Evolutionary conservation across 352 stramenopile genomes (phyloP).

Genomic region (Globisporangium yorkense): DNA sequence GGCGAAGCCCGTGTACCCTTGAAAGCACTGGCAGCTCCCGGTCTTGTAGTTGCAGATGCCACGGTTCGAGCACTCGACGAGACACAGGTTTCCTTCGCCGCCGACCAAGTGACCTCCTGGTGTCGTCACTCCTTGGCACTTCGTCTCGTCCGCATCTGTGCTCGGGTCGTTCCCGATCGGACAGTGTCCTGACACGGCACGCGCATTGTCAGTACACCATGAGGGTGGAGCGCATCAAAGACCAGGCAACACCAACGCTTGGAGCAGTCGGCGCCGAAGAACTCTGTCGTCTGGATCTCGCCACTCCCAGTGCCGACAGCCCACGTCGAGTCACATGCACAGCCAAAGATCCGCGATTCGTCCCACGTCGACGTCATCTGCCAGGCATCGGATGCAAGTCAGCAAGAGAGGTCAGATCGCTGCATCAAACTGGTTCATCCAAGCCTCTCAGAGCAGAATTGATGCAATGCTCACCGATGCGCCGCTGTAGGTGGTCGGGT

Average conservation of each 20-base stretch:
- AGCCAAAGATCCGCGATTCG: slow-evolving; percentile 86
- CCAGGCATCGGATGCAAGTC: not conserved
- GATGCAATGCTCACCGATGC: slow-evolving; percentile 1
- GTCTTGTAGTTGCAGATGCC: slow-evolving; percentile 86
- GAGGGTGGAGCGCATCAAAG: not conserved
- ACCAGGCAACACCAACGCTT: slow-evolving; percentile 28
- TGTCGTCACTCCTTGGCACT: slow-evolving; percentile 51
- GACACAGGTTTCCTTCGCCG: slow-evolving; percentile 75
- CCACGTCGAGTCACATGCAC: slow-evolving; percentile 86
- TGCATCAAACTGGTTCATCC: not conserved
- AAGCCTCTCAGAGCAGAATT: not conserved
- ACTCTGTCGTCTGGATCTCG: slow-evolving; percentile 82
- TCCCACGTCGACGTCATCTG: slow-evolving; percentile 83
- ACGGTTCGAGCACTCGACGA: slow-evolving; percentile 91
- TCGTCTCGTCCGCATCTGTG: slow-evolving; percentile 60
- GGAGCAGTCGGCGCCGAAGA: slow-evolving; percentile 86
- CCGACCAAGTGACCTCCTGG: slow-evolving; percentile 36
- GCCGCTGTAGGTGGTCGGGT: slow-evolving; percentile 58
- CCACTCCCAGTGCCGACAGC: slow-evolving; percentile 63
- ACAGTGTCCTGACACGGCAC: slow-evolving; percentile 48
- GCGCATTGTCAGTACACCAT: not conserved
- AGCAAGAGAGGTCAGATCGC: not conserved
- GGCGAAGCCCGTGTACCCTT: slow-evolving; percentile 58
- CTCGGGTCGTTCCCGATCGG: slow-evolving; percentile 78
- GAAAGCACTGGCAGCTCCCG: slow-evolving; percentile 86